Percentiles rank a stretch among this genome's conserved stretches.
These are phyloP conservation scores for Curvularia hawaiiensis DNA, from an alignment of 2,329 filamentous ascomycete species.

Conservation along the genomic window DNA sequence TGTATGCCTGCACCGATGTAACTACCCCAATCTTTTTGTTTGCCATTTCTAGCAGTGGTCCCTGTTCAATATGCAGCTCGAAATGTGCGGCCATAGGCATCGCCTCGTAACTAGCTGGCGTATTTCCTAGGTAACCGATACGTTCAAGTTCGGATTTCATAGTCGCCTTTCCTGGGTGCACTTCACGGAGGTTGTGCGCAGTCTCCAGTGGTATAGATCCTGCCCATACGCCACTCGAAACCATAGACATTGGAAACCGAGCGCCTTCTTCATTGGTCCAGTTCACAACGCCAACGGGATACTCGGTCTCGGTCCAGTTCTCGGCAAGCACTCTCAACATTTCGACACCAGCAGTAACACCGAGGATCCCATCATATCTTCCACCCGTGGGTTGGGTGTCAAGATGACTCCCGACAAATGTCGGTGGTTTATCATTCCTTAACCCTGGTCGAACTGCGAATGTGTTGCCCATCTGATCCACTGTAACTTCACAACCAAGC, in stretches of 20 bases:
- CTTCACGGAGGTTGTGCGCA: constrained; percentile 65
- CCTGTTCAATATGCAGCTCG: constrained; percentile 86
- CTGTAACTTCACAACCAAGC: constrained; percentile 68
- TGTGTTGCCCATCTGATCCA: constrained; percentile 81
- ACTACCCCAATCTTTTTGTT: constrained; percentile 71
- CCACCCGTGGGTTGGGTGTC: constrained; percentile 65
- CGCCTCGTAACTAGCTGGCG: constrained; percentile 61
- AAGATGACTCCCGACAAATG: constrained; percentile 71
- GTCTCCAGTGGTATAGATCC: constrained; percentile 66
- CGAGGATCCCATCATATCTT: constrained; percentile 78
- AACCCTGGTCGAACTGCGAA: constrained; percentile 73
- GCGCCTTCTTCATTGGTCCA: constrained; percentile 87
- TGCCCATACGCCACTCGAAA: constrained; percentile 78
- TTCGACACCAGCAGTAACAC: constrained; percentile 74
- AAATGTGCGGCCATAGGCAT: constrained; percentile 78
- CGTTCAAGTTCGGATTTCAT: constrained; percentile 72
- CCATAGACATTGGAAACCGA: constrained; percentile 76
- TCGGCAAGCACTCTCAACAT: constrained; percentile 72
- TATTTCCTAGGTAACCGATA: constrained; percentile 70
- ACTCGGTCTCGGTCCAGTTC: constrained; percentile 69
- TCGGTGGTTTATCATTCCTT: constrained; percentile 61
- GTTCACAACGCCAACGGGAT: constrained; percentile 75
- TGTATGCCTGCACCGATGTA: constrained; percentile 74
- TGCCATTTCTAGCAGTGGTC: constrained; percentile 71
- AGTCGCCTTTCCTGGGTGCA: constrained; percentile 64